phyloP scores from a whole-genome alignment of 495 filamentous ascomycete species.

The Hyaloscypha variabilis region DNA sequence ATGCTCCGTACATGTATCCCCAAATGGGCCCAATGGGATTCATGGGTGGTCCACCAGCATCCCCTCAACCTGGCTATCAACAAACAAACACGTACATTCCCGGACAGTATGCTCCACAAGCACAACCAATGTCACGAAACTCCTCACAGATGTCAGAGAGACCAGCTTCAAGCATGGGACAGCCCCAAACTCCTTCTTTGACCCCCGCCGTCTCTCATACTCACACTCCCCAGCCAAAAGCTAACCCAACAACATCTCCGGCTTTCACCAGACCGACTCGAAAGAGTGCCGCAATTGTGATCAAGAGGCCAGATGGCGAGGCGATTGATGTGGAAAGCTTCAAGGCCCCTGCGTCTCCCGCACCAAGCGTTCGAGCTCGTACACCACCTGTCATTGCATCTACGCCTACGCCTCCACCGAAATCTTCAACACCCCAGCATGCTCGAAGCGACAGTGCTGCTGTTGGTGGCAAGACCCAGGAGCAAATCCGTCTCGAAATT shows the following conservation, averaged over 20 bases:
- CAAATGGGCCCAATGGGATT: constrained; percentile 46
- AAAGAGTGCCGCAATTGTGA: constrained; percentile 69
- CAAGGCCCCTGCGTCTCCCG: constrained; percentile 49
- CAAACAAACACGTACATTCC: constrained; percentile 46
- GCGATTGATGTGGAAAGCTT: constrained; percentile 42
- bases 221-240: constrained; percentile 58
- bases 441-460: constrained; percentile 48
- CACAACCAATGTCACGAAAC: constrained; percentile 77
- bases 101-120: constrained; percentile 53
- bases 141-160: constrained; percentile 83
- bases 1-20: constrained; percentile 44
- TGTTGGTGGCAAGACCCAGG: constrained; percentile 42
- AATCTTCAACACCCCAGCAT: constrained; percentile 46
- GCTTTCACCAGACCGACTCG: constrained; percentile 60
- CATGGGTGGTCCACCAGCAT: constrained; percentile 51
- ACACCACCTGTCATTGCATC: constrained; percentile 55
- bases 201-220: constrained; percentile 44
- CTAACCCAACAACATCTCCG: constrained; percentile 61
- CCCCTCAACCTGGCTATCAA: constrained; percentile 53
- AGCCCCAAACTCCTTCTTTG: constrained; percentile 53
- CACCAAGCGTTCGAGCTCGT: constrained; percentile 44
- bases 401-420: constrained; percentile 55
- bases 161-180: constrained; percentile 77
- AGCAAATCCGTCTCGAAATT: constrained; percentile 54
- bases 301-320: constrained; percentile 78